Evolutionary conservation across 495 filamentous ascomycete genomes (phyloP).

Genomic region (Pyrenopolyporus hunteri): DNA sequence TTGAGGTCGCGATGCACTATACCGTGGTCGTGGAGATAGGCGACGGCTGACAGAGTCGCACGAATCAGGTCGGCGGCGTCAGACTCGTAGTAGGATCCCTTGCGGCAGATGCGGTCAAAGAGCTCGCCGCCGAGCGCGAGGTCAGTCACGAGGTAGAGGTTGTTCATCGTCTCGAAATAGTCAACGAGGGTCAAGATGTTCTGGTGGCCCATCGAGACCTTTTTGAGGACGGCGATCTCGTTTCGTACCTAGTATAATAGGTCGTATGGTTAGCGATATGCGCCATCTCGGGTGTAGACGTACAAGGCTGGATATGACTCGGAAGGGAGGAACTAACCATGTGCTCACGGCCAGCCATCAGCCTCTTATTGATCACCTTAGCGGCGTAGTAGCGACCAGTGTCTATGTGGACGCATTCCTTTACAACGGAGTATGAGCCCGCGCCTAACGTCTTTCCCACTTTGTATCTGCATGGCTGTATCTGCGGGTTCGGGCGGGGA

Average conservation of each 20-base stretch:
- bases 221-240: conserved; percentile 96
- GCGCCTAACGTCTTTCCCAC: conserved; percentile 97
- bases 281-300: neutral
- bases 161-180: conserved; percentile 99
- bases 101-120: conserved; percentile 97
- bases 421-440: conserved; percentile 98
- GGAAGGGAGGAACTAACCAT: conserved; percentile 68
- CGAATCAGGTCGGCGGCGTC: conserved; percentile 95
- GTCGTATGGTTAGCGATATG: conserved; percentile 21
- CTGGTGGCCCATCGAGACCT: conserved; percentile 95
- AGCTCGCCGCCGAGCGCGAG: conserved; percentile 95
- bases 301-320: neutral
- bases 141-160: conserved; percentile 96
- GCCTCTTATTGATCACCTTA: conserved; percentile 97
- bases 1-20: conserved; percentile 90
- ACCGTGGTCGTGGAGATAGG: conserved; percentile 96
- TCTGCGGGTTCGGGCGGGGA: conserved; percentile 46
- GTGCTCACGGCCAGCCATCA: conserved; percentile 97
- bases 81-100: conserved; percentile 97
- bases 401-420: conserved; percentile 98
- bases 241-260: conserved; percentile 77
- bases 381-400: conserved; percentile 98
- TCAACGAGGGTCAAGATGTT: conserved; percentile 98
- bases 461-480: conserved; percentile 81
- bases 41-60: conserved; percentile 93